Evolutionary conservation across 2,329 filamentous ascomycete species (phyloP), one percentile per base, ranked within the genome.

Genomic region (Diplodia sapinea): DNA sequence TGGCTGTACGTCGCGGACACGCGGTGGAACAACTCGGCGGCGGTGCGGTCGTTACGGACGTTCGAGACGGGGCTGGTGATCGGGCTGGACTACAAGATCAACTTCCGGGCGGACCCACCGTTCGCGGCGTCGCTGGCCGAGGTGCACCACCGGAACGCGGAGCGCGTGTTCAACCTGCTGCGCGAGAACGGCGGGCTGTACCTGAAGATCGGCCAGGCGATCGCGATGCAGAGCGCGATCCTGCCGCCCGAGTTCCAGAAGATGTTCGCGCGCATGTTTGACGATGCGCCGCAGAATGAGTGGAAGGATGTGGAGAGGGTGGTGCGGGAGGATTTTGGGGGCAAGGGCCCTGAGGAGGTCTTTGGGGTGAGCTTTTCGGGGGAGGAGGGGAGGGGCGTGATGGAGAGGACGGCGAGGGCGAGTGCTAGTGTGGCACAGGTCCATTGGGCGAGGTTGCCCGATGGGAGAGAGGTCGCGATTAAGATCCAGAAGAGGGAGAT

Each of bases 401-500:
- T 91, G 87, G 89, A 91, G 78, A 88, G 82, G 81, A 92, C 81
- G 79, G 91, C 82, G 77, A 87, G 90, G 69, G 91, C 91, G 0
- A 94, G 91, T 75, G 95, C 95, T 2, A 96, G 92, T 77, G 94
- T 99, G 9, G 95, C 95, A 1, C 95, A 98, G 80, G 95, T 99
- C 1, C 95, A 98, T 77, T 97, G 94, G 93, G 95, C 95, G 8
- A 84, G 90, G 69, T 79, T 98, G 67, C 81, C 88, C 3, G 94
- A 98, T 80, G 95, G 95, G 0, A 85, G 93, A 57, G 94, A 97
- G 82, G 91, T 98, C 26, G 95, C 95, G 1, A 87, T 99, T 76
- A 99, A 99, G 82, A 89, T 99, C 4, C 95, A 99, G 83, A 99
- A 98, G 82, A 87, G 90, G 62, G 94, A 97, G 83, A 98, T 99